Conservation (phyloP, 352 stramenopile species). For the Plasmopara muralis region DNA sequence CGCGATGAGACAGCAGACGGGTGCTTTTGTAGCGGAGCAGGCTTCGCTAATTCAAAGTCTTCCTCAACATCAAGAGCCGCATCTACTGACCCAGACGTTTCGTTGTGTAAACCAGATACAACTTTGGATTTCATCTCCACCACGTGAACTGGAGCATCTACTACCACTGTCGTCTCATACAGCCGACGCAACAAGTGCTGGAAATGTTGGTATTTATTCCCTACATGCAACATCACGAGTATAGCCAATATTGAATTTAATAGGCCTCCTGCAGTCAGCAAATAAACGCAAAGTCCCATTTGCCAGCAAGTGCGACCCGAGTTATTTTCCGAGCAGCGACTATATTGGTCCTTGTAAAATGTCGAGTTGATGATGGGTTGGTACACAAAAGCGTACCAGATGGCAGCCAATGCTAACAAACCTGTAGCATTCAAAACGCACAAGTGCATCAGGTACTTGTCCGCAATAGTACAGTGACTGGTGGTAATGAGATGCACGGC, state of each 20-base stretch:
- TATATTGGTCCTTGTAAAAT: conserved; percentile 80
- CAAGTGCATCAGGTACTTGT: conserved; percentile 66
- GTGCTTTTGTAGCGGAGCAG: too few relatives aligned
- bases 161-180: conserved; percentile 46
- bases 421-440: conserved; percentile 53
- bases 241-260: conserved; percentile 58
- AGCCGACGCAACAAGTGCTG: conserved; percentile 36
- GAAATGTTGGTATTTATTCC: conserved; percentile 56
- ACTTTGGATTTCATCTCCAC: conserved; percentile 32
- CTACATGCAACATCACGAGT: conserved; percentile 50
- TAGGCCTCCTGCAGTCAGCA: conserved; percentile 40
- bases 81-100: neutral
- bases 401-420: conserved; percentile 33
- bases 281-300: conserved; percentile 57
- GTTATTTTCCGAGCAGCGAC: conserved; percentile 56
- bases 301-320: conserved; percentile 58
- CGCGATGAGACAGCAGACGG: too few relatives aligned
- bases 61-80: neutral
- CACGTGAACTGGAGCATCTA: conserved; percentile 33
- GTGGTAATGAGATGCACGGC: conserved; percentile 43
- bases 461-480: conserved; percentile 48
- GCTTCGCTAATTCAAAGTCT: too few relatives aligned
- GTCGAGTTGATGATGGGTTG: conserved; percentile 50
- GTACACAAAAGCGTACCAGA: conserved; percentile 75
- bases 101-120: conserved; percentile 19